These are phyloP conservation scores for Talaromyces marneffei DNA, from an alignment of 2,329 filamentous ascomycete genomes.

Conservation along the genomic window DNA sequence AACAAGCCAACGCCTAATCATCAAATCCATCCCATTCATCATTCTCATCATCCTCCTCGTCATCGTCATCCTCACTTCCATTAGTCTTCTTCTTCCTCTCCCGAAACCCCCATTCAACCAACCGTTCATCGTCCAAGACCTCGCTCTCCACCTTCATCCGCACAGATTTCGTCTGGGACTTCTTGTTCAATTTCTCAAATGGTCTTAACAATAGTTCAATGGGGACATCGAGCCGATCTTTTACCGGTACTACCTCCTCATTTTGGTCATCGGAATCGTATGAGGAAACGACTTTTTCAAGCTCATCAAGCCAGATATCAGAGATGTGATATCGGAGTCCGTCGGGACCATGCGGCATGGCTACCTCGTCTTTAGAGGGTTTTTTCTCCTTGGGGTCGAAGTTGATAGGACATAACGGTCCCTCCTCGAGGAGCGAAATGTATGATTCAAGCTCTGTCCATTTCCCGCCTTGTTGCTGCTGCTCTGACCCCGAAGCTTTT, in stretches of 20 bases:
- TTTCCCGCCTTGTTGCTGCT: slow-evolving; percentile 15
- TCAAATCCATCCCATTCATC: slow-evolving; percentile 11
- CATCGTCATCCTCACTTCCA: slow-evolving; percentile 38
- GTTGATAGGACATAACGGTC: slow-evolving; percentile 36
- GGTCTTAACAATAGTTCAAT: slow-evolving; percentile 40
- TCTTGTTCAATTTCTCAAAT: slow-evolving; percentile 40
- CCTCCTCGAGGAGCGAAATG: slow-evolving; percentile 36
- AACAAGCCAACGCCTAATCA: not conserved
- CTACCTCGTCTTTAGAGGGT: slow-evolving; percentile 19
- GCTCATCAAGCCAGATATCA: slow-evolving; percentile 88
- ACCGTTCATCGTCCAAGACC: slow-evolving; percentile 65
- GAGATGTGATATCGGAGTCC: slow-evolving; percentile 80
- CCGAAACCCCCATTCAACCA: slow-evolving; percentile 54
- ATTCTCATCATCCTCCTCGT: slow-evolving; percentile 4
- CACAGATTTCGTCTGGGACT: slow-evolving; percentile 64
- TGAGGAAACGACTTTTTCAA: slow-evolving; percentile 61
- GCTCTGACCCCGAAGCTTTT: not conserved
- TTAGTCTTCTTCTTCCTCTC: slow-evolving; percentile 36
- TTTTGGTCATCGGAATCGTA: slow-evolving; percentile 31
- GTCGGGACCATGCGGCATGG: slow-evolving; percentile 61
- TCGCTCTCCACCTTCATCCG: slow-evolving; percentile 61
- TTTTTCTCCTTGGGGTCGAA: slow-evolving; percentile 26
- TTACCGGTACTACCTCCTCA: slow-evolving; percentile 25
- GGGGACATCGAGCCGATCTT: slow-evolving; percentile 33
- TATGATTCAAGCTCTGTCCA: slow-evolving; percentile 34